phyloP scores from a whole-genome alignment of 2,329 filamentous ascomycete species.

The Fusarium xylarioides region DNA sequence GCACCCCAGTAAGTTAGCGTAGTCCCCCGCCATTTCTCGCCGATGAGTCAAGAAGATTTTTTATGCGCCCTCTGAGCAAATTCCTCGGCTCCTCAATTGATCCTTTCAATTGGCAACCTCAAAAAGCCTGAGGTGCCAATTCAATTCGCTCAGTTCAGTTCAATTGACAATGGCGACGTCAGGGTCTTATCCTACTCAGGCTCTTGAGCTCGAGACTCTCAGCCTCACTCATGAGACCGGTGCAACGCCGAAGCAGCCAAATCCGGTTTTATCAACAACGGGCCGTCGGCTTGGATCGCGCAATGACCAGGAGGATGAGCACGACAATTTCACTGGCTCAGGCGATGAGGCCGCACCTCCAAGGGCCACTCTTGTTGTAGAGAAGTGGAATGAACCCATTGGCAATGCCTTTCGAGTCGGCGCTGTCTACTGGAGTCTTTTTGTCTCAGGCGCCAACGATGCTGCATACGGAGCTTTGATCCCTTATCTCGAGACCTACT shows the following conservation, averaged over 20 bases:
- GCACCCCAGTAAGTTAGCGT: not conserved
- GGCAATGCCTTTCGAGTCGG: conserved; percentile 57
- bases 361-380: not conserved
- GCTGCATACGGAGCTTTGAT: conserved; percentile 55
- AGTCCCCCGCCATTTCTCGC: not conserved
- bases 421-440: conserved; percentile 65
- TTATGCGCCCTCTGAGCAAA: not conserved
- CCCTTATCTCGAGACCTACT: conserved; percentile 56
- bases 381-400: conserved; percentile 32
- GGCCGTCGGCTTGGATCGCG: conserved; percentile 18
- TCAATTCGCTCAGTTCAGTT: not conserved
- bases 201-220: conserved; percentile 19
- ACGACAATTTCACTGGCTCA: not conserved
- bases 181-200: not conserved
- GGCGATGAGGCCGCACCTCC: not conserved
- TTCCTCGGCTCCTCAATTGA: not conserved
- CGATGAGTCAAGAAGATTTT: conserved; percentile 9
- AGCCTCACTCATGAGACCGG: not conserved
- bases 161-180: not conserved
- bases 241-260: conserved; percentile 2
- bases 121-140: not conserved
- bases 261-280: not conserved
- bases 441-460: conserved; percentile 68
- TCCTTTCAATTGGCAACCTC: not conserved
- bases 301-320: not conserved